Percentiles rank a stretch among this genome's conserved stretches.
Evolutionary conservation across 371 early-diverging fungal genomes (phyloP).

Genomic region (Circinella minor): DNA sequence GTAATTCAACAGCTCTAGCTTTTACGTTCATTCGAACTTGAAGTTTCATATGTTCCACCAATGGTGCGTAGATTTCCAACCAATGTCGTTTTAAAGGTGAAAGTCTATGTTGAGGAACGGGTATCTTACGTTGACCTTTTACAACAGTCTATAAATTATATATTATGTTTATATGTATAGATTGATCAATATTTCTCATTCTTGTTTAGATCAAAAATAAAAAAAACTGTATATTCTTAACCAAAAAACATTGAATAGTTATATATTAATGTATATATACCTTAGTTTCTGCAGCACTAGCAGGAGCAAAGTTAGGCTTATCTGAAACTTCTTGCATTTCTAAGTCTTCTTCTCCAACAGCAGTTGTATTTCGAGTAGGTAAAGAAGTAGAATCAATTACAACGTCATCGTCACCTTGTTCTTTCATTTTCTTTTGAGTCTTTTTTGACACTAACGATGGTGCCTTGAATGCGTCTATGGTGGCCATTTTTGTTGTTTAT

Average conservation of each 20-base stretch:
- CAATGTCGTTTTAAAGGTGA: constrained; percentile 94
- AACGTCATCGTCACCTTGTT: constrained; percentile 59
- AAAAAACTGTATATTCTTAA: too few relatives aligned
- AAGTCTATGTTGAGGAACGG: constrained; percentile 93
- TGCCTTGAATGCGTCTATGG: constrained; percentile 59
- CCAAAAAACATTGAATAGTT: too few relatives aligned
- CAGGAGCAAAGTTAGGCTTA: constrained; percentile 50
- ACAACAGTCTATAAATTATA: constrained; percentile 34
- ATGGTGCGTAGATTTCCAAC: constrained; percentile 98
- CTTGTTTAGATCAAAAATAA: too few relatives aligned
- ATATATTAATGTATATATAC: constrained; percentile 20
- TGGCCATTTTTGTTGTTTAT: constrained; percentile 41
- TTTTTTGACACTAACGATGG: constrained; percentile 59
- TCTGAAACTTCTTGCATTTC: constrained; percentile 55
- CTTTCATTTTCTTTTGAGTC: constrained; percentile 39
- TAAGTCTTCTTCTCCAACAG: constrained; percentile 38
- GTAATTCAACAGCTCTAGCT: constrained; percentile 89
- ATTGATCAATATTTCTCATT: too few relatives aligned
- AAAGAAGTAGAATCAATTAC: constrained; percentile 65
- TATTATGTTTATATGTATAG: too few relatives aligned
- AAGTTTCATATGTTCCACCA: constrained; percentile 97
- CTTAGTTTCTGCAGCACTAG: constrained; percentile 35
- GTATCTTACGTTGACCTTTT: constrained; percentile 76
- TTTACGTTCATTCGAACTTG: constrained; percentile 97
- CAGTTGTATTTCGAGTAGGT: constrained; percentile 40